These are phyloP conservation scores for Calocybe gambosa DNA, from an alignment of 1,284 basidiomycete species.

Conservation along the genomic window DNA sequence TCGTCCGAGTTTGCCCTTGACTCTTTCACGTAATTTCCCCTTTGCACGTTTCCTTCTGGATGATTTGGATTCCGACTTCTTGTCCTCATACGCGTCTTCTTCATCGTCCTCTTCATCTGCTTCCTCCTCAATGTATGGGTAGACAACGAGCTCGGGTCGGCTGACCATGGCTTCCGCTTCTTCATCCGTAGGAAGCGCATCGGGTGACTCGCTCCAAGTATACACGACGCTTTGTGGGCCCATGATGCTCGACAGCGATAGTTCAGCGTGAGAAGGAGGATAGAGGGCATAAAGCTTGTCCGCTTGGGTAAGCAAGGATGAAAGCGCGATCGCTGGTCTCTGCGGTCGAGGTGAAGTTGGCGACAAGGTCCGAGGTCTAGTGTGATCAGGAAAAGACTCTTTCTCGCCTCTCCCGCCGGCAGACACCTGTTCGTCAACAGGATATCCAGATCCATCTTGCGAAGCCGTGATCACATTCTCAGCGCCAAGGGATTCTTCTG, in stretches of 20 bases:
- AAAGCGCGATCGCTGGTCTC: slow-evolving; percentile 21
- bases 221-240: slow-evolving; percentile 57
- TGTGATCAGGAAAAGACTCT: slow-evolving; percentile 1
- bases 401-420: not conserved
- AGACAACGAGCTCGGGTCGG: slow-evolving; percentile 48
- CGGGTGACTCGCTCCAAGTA: slow-evolving; percentile 50
- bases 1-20: slow-evolving; percentile 17
- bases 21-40: slow-evolving; percentile 11
- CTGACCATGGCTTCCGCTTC: slow-evolving; percentile 59
- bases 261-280: slow-evolving; percentile 30
- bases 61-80: slow-evolving; percentile 18
- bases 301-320: slow-evolving; percentile 30
- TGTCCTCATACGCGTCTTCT: slow-evolving; percentile 18
- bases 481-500: not conserved
- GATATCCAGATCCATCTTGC: too few species aligned
- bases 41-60: slow-evolving; percentile 6
- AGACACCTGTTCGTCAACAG: not conserved
- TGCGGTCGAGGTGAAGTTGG: slow-evolving; percentile 6
- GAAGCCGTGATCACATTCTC: too few species aligned
- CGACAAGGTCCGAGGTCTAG: not conserved
- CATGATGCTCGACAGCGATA: slow-evolving; percentile 56
- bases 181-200: slow-evolving; percentile 41
- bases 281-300: slow-evolving; percentile 31
- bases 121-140: slow-evolving; percentile 38
- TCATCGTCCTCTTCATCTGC: slow-evolving; percentile 22